A percentile compares a stretch with the other conserved stretches of the same genome.
Evolutionary conservation across 1,284 basidiomycete genomes (phyloP).

Genomic region (Phellopilus nigrolimitatus): DNA sequence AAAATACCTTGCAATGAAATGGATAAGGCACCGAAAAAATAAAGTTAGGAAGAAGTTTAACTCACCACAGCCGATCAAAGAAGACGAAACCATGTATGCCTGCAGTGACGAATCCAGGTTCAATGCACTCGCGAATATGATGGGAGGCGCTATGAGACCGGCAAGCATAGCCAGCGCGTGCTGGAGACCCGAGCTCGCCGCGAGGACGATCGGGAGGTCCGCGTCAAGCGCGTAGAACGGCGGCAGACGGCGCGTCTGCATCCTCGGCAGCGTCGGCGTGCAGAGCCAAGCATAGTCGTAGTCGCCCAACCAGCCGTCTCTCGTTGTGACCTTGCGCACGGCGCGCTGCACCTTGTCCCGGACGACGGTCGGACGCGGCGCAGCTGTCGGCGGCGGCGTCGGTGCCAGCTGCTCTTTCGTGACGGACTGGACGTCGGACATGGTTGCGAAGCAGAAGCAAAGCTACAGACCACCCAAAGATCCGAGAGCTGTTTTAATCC

Average conservation of each 20-base stretch:
- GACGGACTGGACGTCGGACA: conserved; percentile 17
- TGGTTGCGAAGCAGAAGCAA: background rate
- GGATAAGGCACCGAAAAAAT: background rate
- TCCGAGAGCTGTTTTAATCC: no score
- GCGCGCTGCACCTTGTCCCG: conserved; percentile 16
- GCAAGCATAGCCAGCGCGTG: conserved; percentile 82
- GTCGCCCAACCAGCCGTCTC: conserved; percentile 71
- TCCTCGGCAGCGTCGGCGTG: conserved; percentile 57
- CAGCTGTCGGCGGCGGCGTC: conserved; percentile 18
- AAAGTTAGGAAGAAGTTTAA: conserved; percentile 26
- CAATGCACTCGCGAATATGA: conserved; percentile 69
- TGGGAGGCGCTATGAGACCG: conserved; percentile 70
- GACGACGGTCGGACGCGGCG: background rate
- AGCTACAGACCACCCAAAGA: background rate
- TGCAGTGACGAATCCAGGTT: conserved; percentile 52
- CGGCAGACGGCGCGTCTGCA: conserved; percentile 37
- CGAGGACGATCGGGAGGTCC: conserved; percentile 65
- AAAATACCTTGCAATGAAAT: conserved; percentile 49
- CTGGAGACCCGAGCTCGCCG: conserved; percentile 67
- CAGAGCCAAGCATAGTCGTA: conserved; percentile 76
- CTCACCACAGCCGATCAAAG: conserved; percentile 70
- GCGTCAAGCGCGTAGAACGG: conserved; percentile 73
- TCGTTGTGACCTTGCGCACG: conserved; percentile 38
- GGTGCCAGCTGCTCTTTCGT: conserved; percentile 26
- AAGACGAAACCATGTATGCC: conserved; percentile 79